Evolutionary conservation across 108 stramenopile genomes (phyloP).

Genomic region (Nitzschia palea): DNA sequence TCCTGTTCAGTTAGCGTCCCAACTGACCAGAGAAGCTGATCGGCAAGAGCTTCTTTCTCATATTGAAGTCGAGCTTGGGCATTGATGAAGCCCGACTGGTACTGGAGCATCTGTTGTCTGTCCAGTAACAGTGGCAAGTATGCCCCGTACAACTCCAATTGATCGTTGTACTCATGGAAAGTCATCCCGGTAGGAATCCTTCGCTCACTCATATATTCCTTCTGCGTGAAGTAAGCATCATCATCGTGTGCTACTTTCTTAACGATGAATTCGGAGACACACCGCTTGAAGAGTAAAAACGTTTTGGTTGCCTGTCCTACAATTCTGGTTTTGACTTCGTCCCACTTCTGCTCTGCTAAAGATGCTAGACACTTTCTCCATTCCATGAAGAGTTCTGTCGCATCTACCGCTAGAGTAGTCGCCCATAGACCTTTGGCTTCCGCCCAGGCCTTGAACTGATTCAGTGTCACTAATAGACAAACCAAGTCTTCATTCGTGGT

Average conservation of each 20-base stretch:
- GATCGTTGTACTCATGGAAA: not conserved
- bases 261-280: not conserved
- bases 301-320: not conserved
- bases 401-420: not conserved
- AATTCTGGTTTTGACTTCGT: not conserved
- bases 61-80: not conserved
- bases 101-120: not conserved
- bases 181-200: not conserved
- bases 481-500: conserved; percentile 6
- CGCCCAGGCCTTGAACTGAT: not conserved
- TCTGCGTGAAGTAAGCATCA: not conserved
- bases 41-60: not conserved
- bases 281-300: conserved; percentile 1
- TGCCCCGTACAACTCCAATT: not conserved
- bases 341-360: not conserved
- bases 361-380: not conserved
- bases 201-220: not conserved
- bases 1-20: not conserved
- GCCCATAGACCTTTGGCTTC: not conserved
- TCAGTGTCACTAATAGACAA: not conserved
- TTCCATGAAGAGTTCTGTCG: not conserved
- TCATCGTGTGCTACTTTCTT: conserved; percentile 1
- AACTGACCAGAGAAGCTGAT: not conserved
- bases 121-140: not conserved
- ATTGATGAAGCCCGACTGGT: not conserved